Percentiles rank a stretch among this genome's conserved stretches.
Conservation (phyloP, 352 stramenopile species). For the Poterioochromonas sp. region DNA sequence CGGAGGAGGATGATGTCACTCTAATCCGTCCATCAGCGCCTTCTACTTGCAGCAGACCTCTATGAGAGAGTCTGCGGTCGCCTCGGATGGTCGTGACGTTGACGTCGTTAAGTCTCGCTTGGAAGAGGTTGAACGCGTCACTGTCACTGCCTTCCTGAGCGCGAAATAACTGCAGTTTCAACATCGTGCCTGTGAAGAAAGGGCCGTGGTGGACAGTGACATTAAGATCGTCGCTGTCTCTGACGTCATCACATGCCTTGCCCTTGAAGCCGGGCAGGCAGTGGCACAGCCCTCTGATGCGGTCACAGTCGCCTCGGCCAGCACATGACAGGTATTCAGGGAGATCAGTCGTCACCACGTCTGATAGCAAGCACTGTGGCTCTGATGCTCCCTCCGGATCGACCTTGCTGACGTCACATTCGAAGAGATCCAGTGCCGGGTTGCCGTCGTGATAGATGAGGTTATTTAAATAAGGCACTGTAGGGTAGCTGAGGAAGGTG, state of each 20-base stretch:
- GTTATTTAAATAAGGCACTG: neutral
- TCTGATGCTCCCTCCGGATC: neutral
- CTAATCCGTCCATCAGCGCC: neutral
- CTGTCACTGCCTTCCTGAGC: neutral
- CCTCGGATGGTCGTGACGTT: neutral
- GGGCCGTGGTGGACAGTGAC: neutral
- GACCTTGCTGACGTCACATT: neutral
- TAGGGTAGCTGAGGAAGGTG: neutral
- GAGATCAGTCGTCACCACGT: neutral
- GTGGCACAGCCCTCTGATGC: neutral
- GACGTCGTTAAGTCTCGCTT: neutral
- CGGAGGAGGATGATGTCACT: neutral
- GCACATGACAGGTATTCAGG: neutral
- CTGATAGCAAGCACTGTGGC: neutral
- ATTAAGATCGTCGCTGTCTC: neutral
- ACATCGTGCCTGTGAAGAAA: neutral
- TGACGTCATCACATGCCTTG: constrained; percentile 1
- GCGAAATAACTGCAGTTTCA: neutral
- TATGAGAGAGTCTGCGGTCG: neutral
- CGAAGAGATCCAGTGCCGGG: neutral
- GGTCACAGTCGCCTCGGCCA: neutral
- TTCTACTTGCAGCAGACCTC: neutral
- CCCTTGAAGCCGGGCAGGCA: neutral
- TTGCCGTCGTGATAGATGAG: neutral
- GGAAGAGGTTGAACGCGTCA: neutral